Evolutionary conservation across 164 flowering plant species (phyloP).

Genomic region (Nelumbo lutea): DNA sequence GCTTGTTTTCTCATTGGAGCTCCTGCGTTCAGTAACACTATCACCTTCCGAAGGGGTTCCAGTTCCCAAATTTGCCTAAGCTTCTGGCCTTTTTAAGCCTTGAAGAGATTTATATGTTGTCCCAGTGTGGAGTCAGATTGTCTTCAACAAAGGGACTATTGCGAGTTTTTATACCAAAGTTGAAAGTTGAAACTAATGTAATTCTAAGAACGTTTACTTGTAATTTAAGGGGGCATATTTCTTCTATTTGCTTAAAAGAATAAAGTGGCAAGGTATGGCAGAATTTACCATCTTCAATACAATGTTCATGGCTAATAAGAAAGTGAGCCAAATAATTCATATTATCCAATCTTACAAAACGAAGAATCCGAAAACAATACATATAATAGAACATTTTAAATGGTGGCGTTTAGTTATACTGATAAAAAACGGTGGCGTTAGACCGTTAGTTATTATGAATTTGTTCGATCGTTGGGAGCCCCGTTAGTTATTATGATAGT

Average conservation of each 20-base stretch:
- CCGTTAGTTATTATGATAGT: no score
- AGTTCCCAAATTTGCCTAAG: conserved; percentile 50
- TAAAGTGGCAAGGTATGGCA: not conserved
- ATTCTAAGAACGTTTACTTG: not conserved
- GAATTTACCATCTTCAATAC: no score
- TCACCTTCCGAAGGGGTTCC: conserved; percentile 57
- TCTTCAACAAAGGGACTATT: not conserved
- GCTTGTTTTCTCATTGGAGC: conserved; percentile 81
- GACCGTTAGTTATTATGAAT: no score
- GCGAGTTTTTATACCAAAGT: not conserved
- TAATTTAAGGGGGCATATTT: not conserved
- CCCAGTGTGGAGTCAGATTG: not conserved
- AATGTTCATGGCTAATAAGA: no score
- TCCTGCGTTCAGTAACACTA: conserved; percentile 82
- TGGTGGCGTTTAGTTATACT: no score
- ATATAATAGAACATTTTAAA: no score
- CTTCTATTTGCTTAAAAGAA: not conserved
- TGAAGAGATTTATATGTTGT: not conserved
- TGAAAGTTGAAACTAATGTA: not conserved
- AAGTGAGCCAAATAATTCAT: no score
- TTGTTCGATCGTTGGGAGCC: no score
- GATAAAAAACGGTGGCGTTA: no score
- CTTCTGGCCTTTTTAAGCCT: not conserved
- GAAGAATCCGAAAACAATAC: no score
- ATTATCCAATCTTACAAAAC: no score